These are phyloP conservation scores for Kwoniella botswanensis DNA, from an alignment of 768 basidiomycete species.

Conservation along the genomic window DNA sequence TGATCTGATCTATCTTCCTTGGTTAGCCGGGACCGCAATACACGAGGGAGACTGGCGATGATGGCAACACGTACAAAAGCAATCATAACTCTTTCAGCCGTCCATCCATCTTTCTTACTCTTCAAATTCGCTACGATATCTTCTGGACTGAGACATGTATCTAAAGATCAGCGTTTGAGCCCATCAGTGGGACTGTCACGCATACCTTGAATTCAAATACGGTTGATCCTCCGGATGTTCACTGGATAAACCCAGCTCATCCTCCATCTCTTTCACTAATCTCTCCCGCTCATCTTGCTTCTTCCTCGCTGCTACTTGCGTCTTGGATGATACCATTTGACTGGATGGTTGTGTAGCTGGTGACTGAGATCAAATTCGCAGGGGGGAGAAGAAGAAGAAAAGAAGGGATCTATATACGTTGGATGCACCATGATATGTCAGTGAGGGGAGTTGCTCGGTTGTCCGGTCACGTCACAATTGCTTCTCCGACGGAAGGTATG, in stretches of 20 bases:
- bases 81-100: constrained; percentile 60
- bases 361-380: no score
- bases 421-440: no score
- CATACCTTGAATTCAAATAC: constrained; percentile 15
- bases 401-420: no score
- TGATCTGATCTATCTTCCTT: constrained; percentile 58
- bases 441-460: no score
- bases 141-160: constrained; percentile 21
- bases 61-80: constrained; percentile 48
- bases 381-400: no score
- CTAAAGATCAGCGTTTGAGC: neutral
- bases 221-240: constrained; percentile 43
- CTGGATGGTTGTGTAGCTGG: neutral
- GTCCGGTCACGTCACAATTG: no score
- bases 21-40: neutral
- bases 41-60: no score
- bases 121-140: constrained; percentile 47
- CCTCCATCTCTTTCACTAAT: constrained; percentile 36
- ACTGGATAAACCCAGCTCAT: constrained; percentile 25
- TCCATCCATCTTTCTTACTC: constrained; percentile 46
- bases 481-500: neutral
- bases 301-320: neutral
- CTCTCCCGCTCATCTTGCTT: constrained; percentile 38
- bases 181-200: neutral
- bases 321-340: constrained; percentile 1